Percentiles rank a stretch among this genome's conserved stretches.
Evolutionary conservation across 345 rosid species (phyloP).

Genomic region (Lumnitzera littorea): DNA sequence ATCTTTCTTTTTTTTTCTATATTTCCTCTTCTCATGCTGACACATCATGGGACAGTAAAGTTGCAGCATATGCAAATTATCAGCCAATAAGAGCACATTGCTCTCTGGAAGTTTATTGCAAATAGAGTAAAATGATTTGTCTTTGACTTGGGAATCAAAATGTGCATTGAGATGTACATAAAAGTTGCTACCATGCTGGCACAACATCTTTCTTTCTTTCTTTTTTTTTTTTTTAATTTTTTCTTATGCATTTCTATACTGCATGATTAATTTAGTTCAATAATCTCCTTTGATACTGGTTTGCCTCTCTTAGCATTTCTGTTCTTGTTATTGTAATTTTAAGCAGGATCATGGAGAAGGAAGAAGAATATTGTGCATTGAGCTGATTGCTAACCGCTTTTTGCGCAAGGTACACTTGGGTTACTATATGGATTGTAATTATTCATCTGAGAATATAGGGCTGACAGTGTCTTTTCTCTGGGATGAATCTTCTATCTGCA

Average conservation of each 20-base stretch:
- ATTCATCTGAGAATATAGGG: not conserved
- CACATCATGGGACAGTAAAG: too few species aligned
- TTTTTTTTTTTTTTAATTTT: too few species aligned
- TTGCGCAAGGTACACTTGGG: constrained; percentile 60
- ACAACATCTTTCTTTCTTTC: not conserved
- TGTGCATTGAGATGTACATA: too few species aligned
- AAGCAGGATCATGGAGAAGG: constrained; percentile 42
- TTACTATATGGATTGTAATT: not conserved
- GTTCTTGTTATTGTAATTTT: constrained; percentile 5
- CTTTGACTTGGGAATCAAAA: too few species aligned
- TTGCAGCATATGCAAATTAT: too few species aligned
- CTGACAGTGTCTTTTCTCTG: not conserved
- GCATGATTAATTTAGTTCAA: not conserved
- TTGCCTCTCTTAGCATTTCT: not conserved
- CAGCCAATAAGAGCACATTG: too few species aligned
- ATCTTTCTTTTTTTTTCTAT: too few species aligned
- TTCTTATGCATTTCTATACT: not conserved
- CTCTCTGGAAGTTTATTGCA: too few species aligned
- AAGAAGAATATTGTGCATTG: constrained; percentile 69
- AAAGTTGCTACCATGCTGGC: too few species aligned
- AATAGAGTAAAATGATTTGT: too few species aligned
- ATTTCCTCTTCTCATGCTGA: too few species aligned
- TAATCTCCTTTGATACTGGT: not conserved
- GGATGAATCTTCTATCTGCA: constrained; percentile 10
- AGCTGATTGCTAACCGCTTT: constrained; percentile 85